Evolutionary conservation across 306 rosid genomes (phyloP).

Genomic region (Begonia masoniana): DNA sequence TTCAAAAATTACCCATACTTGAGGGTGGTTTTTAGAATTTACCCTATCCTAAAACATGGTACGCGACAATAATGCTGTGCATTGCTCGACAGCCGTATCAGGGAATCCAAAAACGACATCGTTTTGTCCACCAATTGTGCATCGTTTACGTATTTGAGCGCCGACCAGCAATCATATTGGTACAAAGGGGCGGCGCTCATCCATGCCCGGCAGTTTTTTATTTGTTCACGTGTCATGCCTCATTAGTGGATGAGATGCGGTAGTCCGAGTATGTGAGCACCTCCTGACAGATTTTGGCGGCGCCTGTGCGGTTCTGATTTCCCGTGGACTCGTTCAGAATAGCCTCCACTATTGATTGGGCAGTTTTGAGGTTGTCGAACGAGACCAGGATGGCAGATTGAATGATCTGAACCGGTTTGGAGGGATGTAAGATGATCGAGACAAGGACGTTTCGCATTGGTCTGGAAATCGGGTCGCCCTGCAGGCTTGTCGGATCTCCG

Average conservation of each 20-base stretch:
- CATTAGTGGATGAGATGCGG: constrained; percentile 37
- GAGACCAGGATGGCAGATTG: constrained; percentile 33
- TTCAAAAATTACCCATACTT: no score
- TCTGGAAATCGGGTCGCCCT: constrained; percentile 62
- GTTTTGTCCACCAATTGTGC: constrained; percentile 34
- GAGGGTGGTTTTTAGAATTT: no score
- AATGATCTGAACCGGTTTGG: constrained; percentile 24
- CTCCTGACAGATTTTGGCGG: constrained; percentile 49
- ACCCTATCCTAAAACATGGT: constrained; percentile 55
- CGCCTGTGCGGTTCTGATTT: constrained; percentile 45
- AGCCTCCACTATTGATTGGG: constrained; percentile 34
- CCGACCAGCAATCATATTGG: constrained; percentile 78
- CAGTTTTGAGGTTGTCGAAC: constrained; percentile 32
- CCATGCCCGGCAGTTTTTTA: constrained; percentile 65
- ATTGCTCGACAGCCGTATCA: constrained; percentile 36
- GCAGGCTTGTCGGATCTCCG: constrained; percentile 38
- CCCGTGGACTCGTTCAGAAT: constrained; percentile 26
- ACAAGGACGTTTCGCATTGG: constrained; percentile 32
- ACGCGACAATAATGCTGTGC: constrained; percentile 57
- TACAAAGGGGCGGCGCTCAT: constrained; percentile 46
- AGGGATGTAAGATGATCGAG: constrained; percentile 18
- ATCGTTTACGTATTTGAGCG: constrained; percentile 77
- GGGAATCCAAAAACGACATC: constrained; percentile 44
- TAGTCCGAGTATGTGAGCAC: constrained; percentile 26
- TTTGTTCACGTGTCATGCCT: constrained; percentile 24